Evolutionary conservation across 345 rosid species (phyloP), one percentile per base, ranked within the genome.

Genomic region (Euphorbia pulcherrima): DNA sequence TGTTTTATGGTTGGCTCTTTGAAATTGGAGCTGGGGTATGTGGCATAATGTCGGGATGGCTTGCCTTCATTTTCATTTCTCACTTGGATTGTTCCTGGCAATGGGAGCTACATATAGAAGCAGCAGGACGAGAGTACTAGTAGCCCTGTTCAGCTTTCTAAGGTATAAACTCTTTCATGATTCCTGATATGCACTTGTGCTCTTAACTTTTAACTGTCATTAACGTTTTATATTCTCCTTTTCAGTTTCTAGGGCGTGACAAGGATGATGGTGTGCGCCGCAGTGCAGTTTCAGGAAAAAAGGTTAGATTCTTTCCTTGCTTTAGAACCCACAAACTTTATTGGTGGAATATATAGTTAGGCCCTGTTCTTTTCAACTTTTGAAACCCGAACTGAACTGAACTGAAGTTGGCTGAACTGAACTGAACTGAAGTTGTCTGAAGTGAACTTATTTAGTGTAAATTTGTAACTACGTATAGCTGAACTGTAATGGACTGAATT

Each of bases 221-320:
- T 74, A 26, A 74, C 55, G 14, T 46, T 14, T 41, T 10, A 16
- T 28, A 5, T 17, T 56, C 33, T 67, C 17, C 4, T 4, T 71
- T 11, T 30, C 87, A 94, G 99, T 88, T 89, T 75, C 69, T 94
- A 68, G 86, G 96, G 52, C 90, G 84, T 21, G 88, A 81, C 74
- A 87, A 88, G 70, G 97, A 77, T 41, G 89, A 86, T 70, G 88
- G 90, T 65, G 93, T 81, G 35, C 96, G 92, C 30, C 89, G 97
- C 54, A 94, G 99, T 76, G 97, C 96, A 65, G 97, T 94, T 60
- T 94, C 99, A 55, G 99, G 99, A 24, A 91, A 92, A 82, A 94
- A 91, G 84, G 99, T 87, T 14, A 75, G 83, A 48, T 21, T 26
- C 47, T 58, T 35, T n/a, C 0, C 8, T n/a, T 28, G 2, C 53